Conservation (phyloP, 75 land plant species). For the Pinus albicaulis region DNA sequence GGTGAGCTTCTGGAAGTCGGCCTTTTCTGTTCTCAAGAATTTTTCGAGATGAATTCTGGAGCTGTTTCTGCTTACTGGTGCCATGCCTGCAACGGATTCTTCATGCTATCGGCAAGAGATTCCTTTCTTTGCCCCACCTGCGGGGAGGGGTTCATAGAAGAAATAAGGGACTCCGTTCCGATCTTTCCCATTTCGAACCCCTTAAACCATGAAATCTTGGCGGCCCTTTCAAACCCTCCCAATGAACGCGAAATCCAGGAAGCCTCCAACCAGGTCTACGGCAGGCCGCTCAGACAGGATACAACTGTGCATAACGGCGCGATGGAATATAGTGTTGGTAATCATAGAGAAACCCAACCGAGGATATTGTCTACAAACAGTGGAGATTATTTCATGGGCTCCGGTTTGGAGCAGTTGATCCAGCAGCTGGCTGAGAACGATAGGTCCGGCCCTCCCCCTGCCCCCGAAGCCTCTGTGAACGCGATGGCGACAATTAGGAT, state of each 20-base stretch:
- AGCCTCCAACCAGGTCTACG: neutral
- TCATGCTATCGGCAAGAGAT: neutral
- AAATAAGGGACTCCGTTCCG: neutral
- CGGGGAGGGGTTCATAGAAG: neutral
- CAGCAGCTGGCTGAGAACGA: constrained; percentile 43
- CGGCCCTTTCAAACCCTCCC: neutral
- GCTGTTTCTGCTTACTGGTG: constrained; percentile 5
- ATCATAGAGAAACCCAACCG: constrained; percentile 1
- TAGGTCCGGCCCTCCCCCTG: constrained; percentile 73
- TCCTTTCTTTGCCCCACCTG: constrained; percentile 2
- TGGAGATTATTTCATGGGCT: constrained; percentile 40
- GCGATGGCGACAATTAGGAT: constrained; percentile 73
- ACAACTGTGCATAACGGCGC: too few species aligned
- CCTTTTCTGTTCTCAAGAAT: too few species aligned
- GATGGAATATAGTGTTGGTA: constrained; percentile 14
- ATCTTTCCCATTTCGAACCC: neutral
- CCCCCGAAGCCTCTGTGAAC: constrained; percentile 58
- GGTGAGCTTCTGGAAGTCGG: too few species aligned
- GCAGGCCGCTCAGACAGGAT: constrained; percentile 4
- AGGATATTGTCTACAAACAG: constrained; percentile 6
- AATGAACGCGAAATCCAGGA: too few species aligned
- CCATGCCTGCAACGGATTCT: neutral
- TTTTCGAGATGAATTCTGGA: neutral
- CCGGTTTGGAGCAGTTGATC: constrained; percentile 47
- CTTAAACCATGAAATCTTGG: too few species aligned